Base-by-base conservation (phyloP, 768 basidiomycete genomes). In the Mrakia hoshinonis region DNA sequence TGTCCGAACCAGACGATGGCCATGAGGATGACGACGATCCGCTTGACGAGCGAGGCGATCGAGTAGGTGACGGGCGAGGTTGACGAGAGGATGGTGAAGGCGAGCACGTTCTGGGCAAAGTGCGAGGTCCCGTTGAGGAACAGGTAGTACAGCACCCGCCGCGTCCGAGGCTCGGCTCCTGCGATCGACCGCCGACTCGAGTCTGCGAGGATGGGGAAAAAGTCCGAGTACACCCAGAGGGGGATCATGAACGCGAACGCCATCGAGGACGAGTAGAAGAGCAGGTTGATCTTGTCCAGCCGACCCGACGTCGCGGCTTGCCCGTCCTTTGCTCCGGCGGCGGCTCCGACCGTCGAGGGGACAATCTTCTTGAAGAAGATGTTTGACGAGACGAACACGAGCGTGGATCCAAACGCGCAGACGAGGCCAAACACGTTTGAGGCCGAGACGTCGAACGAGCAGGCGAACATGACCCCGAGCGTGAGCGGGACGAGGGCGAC, bases 331-430 rank as follows among this genome's bases (percentile, higher is more conserved):
- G 70, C 67, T 4, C 76, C 74, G 11, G 67, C 66, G 85, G 80
- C 1, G 83, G 80, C 70, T 77, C 77, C 46, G 73, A 75, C 65
- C 39, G 81, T 81, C 79, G 80, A 81, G 2, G 96, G 96, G 85
- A 99, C 89, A 74, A 98, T 87, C 83, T 95, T 98, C 82, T 99
- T 99, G 85, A 95, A 97, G 80, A 94, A 96, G 76, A 99, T 98
- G 81, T 99, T 99, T 74, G 92, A 94, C 75, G 89, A 89, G 74
- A 99, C 96, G 79, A 99, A 98, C 74, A 99, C 87, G 70, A 99
- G 81, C 38, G 96, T 96, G 13, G 93, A 96, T 20, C 95, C 95
- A 77, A 99, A 93, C 3, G 96, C 95, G 79, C 91, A 96, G 34
- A 96, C 81, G n/a, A 99, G 81, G 15, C 96, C 96, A 34, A 89